Percentiles rank a stretch among this genome's conserved stretches.
Conservation (phyloP, 148 eudicot species). For the Rhododendron williamsianum region DNA sequence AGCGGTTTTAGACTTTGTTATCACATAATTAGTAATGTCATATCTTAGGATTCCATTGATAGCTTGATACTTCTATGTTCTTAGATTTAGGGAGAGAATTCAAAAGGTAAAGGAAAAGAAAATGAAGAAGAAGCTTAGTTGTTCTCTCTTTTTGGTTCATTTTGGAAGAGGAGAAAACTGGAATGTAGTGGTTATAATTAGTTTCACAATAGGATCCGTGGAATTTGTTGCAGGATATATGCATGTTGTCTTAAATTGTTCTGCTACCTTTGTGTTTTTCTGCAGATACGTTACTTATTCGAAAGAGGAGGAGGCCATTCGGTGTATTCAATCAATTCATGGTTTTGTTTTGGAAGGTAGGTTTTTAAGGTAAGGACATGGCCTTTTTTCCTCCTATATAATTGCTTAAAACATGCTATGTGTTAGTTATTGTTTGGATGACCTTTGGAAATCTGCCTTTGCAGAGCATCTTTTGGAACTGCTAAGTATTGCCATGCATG, state of each 20-base stretch:
- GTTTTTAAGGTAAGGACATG: constrained; percentile 34
- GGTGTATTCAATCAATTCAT: constrained; percentile 59
- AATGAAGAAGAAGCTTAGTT: not conserved
- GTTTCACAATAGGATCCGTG: not conserved
- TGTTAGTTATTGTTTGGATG: not conserved
- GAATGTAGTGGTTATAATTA: not conserved
- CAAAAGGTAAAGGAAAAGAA: not conserved
- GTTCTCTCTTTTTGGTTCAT: not conserved
- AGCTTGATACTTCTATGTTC: not conserved
- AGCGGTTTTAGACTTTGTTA: not conserved
- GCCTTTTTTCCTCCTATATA: constrained; percentile 7
- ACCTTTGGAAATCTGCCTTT: constrained; percentile 11
- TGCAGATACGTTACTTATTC: constrained; percentile 51
- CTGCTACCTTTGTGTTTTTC: not conserved
- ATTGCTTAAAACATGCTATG: not conserved
- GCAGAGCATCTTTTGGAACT: constrained; percentile 65
- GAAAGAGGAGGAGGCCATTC: constrained; percentile 58
- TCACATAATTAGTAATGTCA: not conserved
- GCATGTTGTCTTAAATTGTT: not conserved
- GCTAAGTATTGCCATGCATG: constrained; percentile 66
- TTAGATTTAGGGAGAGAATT: not conserved
- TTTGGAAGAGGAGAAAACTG: not conserved
- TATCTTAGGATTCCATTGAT: not conserved
- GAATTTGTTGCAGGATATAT: not conserved
- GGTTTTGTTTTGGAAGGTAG: constrained; percentile 51